Base-by-base conservation (phyloP, 2,329 filamentous ascomycete species). In the Xylariaceae sp. region DNA sequence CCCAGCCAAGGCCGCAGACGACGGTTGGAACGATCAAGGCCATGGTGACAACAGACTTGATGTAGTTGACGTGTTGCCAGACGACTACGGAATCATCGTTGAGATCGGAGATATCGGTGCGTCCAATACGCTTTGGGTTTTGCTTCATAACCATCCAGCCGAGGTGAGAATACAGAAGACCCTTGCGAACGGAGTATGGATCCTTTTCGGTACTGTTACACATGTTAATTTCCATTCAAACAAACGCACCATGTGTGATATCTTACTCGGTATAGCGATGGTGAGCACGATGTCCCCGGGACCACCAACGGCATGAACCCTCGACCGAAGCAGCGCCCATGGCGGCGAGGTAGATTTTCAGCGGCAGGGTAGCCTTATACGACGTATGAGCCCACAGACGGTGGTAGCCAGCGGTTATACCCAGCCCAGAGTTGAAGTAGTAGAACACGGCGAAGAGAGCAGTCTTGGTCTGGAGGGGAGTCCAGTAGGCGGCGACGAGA, bases 401-500 rank as follows among this genome's bases (percentile, higher is more conserved):
- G 49, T 71, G 68, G 57, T 71, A 70, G 4, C 68, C 65, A 35
- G 65, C 66, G 19, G 66, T 69, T 27, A 69, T 69, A 27, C 66
- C 66, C 32, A 68, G 56, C 38, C 66, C 66, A 6, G 64, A 60
- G 51, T 64, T 60, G 58, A 68, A 67, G 44, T 69, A 68, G 57
- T 62, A 67, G 52, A 68, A 48, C 11, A 66, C 72, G 22, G 90
- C 75, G 73, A 66, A 67, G 6, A 60, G 50, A 30, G 62, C 63
- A 2, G 66, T 68, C 57, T 65, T 64, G 30, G 45, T 30, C 19
- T 56, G 49, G 5, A 67, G 59, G 48, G 89, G 89, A 41, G 89
- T 86, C 85, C 86, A 95, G 72, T 87, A 83, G 45, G 90, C 79
- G 47, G 82, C 79, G 60, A 94, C 71, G 65, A 86, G 80, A 55